A percentile compares a stretch with the other conserved stretches of the same genome.
Conservation (phyloP, 768 basidiomycete species). For the Xerocomellus amylosporus region DNA sequence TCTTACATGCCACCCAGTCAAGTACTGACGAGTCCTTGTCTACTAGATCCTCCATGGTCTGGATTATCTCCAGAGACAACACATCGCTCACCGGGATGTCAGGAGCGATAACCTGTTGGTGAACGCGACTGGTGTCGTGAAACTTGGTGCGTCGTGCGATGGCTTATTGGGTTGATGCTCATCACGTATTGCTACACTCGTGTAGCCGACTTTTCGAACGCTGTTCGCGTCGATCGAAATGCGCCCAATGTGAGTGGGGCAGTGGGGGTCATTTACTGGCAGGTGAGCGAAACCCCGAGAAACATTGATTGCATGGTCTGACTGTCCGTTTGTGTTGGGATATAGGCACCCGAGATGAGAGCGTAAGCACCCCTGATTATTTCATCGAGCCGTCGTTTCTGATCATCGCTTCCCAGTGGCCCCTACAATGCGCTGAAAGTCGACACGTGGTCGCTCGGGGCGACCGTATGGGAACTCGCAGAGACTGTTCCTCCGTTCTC, state of each 20-base stretch:
- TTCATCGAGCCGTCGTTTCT: not conserved
- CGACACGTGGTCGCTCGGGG: constrained; percentile 80
- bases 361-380: constrained; percentile 41
- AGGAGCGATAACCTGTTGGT: constrained; percentile 81
- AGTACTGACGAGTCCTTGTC: not conserved
- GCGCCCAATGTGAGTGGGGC: constrained; percentile 51
- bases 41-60: constrained; percentile 64
- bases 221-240: constrained; percentile 55
- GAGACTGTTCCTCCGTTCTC: constrained; percentile 73
- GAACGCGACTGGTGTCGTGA: constrained; percentile 65
- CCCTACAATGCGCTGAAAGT: constrained; percentile 72
- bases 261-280: constrained; percentile 80
- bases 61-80: constrained; percentile 58
- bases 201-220: constrained; percentile 78
- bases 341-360: constrained; percentile 73
- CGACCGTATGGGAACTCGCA: constrained; percentile 81
- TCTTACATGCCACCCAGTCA: not conserved
- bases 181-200: not conserved
- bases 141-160: constrained; percentile 54
- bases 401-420: constrained; percentile 40
- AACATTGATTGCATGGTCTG: not conserved
- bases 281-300: constrained; percentile 40
- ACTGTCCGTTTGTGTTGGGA: not conserved
- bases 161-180: not conserved
- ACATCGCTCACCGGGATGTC: constrained; percentile 80